A percentile compares a stretch with the other conserved stretches of the same genome.
Evolutionary conservation across 1,139 yeast genomes (phyloP).

Genomic region (Geotrichum candidum): DNA sequence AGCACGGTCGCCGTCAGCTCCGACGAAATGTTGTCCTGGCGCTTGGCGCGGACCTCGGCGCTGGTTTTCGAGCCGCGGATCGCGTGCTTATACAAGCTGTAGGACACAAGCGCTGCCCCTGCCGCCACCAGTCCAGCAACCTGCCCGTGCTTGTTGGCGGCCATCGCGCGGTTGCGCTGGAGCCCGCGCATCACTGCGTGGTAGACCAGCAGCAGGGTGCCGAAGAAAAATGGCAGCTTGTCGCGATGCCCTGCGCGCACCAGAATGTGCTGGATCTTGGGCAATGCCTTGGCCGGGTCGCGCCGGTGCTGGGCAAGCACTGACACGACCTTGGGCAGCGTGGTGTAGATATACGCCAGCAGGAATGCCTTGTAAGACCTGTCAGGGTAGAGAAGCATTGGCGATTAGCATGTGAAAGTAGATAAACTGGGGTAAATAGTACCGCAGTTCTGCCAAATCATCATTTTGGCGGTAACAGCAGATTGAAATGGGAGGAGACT

Average conservation of each 20-base stretch:
- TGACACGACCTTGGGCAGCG: slow-evolving; percentile 35
- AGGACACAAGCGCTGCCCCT: slow-evolving; percentile 14
- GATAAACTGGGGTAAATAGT: neutral
- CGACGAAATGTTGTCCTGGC: slow-evolving; percentile 16
- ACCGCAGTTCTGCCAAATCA: neutral
- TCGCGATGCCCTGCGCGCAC: slow-evolving; percentile 31
- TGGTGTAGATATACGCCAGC: slow-evolving; percentile 39
- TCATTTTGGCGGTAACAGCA: neutral
- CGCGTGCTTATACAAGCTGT: slow-evolving; percentile 19
- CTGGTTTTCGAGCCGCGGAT: slow-evolving; percentile 17
- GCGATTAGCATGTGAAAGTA: neutral
- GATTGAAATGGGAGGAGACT: neutral
- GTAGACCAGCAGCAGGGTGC: slow-evolving; percentile 23
- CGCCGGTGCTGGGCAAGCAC: slow-evolving; percentile 24
- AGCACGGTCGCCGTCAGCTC: slow-evolving; percentile 26
- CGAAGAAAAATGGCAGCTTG: slow-evolving; percentile 37
- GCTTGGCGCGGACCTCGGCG: slow-evolving; percentile 19
- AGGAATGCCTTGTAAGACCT: slow-evolving; percentile 33
- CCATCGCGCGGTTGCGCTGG: slow-evolving; percentile 28
- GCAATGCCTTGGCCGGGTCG: slow-evolving; percentile 20
- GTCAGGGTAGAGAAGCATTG: neutral
- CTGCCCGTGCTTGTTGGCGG: slow-evolving; percentile 6
- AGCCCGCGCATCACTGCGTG: slow-evolving; percentile 25
- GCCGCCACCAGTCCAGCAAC: slow-evolving; percentile 20
- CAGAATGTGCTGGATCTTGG: slow-evolving; percentile 22